Base-by-base conservation (phyloP, 1,284 basidiomycete genomes). In the Thelephora terrestris region DNA sequence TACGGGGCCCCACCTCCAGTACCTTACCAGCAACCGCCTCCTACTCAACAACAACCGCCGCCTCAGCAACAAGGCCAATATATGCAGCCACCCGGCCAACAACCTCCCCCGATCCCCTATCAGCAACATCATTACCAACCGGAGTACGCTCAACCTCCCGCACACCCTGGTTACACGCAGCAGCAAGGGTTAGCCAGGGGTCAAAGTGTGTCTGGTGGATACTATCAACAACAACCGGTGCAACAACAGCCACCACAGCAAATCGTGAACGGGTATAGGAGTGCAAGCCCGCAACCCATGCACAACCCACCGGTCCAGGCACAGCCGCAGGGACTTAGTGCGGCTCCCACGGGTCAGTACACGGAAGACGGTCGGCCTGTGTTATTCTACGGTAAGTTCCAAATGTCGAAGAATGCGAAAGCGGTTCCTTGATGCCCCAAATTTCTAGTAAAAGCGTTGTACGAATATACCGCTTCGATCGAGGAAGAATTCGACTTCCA, bases 401-500 rank as follows among this genome's bases (percentile, higher is more conserved):
- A 48, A 20, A 50, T 36, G 29, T 47, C 43, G n/a, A 35, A 45
- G 17, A 37, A 36, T 20, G 21, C 14, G 16, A 16, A 23, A 9
- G 29, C 4, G 35, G 47, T 48, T 18, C 47, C 37, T 46, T 24
- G 36, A 45, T 48, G 24, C 48, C 6, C 48, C 50, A 40, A 42
- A 21, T 52, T 40, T 58, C 25, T 54, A 89, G 91, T 95, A 52
- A 89, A 90, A 71, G 94, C 94, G 32, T 66, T 97, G 58, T 97
- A 93, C 64, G 91, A 96, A 63, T 97, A 97, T 59, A 67, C 70
- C 14, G 92, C 93, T 20, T 83, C 86, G 17, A 89, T 89, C 52
- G 80, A 85, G 3, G 86, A 91, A 62, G 91, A 94, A 64, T 88
- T 94, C 64, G 87, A 91, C 63, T 94, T 95, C 77, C 89, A 91